These are phyloP conservation scores for Tetratostichococcus sp. DNA, from an alignment of 139 green algal genomes.

Conservation along the genomic window DNA sequence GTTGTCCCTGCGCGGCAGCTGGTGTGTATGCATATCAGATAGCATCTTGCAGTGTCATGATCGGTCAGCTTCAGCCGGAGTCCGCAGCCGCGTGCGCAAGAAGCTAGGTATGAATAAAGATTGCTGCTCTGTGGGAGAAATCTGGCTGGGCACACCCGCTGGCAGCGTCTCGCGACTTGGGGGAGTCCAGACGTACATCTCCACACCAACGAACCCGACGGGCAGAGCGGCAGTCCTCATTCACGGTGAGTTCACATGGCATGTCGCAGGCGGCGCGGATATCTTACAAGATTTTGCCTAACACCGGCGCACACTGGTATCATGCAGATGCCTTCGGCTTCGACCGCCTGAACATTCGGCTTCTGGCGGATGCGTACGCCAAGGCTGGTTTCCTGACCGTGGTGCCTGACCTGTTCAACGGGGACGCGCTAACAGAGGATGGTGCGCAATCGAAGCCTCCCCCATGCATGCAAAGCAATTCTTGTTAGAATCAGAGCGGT, in stretches of 20 bases:
- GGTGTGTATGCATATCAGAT: too few relatives aligned
- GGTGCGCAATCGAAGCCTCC: background rate
- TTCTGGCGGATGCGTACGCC: background rate
- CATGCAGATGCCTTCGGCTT: background rate
- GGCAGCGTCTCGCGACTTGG: background rate
- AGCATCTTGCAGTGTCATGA: too few relatives aligned
- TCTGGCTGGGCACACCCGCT: background rate
- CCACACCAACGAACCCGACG: background rate
- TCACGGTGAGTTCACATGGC: background rate
- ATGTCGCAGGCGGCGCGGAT: too few relatives aligned
- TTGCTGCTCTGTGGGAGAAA: background rate
- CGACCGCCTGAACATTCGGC: background rate
- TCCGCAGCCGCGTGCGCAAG: too few relatives aligned
- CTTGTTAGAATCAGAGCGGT: too few relatives aligned
- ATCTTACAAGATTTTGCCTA: too few relatives aligned
- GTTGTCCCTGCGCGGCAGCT: too few relatives aligned
- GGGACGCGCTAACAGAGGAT: background rate
- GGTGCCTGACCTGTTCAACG: background rate
- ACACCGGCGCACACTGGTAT: too few relatives aligned
- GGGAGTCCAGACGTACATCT: background rate
- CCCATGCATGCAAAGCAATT: too few relatives aligned
- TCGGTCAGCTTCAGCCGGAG: too few relatives aligned
- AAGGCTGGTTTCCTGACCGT: background rate
- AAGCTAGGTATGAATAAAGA: background rate
- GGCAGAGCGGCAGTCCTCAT: background rate